Evolutionary conservation across 1,284 basidiomycete species (phyloP), one percentile per base, ranked within the genome.

Genomic region (Cronartium quercuum): DNA sequence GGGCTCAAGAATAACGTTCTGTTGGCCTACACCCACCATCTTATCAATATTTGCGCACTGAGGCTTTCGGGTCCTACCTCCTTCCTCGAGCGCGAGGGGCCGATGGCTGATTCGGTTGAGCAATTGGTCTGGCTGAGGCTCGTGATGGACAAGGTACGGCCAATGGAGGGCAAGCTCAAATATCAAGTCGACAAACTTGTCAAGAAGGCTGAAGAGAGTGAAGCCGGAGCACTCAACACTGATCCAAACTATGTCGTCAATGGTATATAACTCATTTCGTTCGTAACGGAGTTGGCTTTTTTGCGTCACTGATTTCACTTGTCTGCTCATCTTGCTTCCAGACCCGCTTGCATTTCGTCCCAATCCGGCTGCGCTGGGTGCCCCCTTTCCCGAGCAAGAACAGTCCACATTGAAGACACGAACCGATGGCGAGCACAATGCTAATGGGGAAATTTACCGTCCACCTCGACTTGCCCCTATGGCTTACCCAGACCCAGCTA

Each of bases 101-200:
- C 88, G 6, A 87, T 91, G 3, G 89, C 77, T 79, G 9, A 68
- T 78, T 65, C 38, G 41, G 51, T 51, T 24, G 34, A 73, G 42
- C 29, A 73, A 40, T 58, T 73, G 42, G 61, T 73, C 29, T 73
- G 69, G 69, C 37, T 73, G 21, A 63, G 69, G 9, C 24, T 73
- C 69, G 80, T 83, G n/a, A 82, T 84, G 81, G 85, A 86, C 71
- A 85, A 85, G 78, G 81, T 84, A 35, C 80, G 82, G 37, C 83
- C 83, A 0, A 78, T 98, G 47, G 94, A 98, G 82, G 86, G 85
- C 70, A 89, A 91, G 79, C 89, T 98, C 86, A 89, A 88, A 76
- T 96, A 98, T 82, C 94, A 98, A 82, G 91, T 98, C 79, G 94
- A 97, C 79, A 97, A 98, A 82, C 87, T 96, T 24, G 86, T 94